Percentiles rank a stretch among this genome's conserved stretches.
Evolutionary conservation across 371 early-diverging fungal genomes (phyloP).

Genomic region (Nematocida parisii): DNA sequence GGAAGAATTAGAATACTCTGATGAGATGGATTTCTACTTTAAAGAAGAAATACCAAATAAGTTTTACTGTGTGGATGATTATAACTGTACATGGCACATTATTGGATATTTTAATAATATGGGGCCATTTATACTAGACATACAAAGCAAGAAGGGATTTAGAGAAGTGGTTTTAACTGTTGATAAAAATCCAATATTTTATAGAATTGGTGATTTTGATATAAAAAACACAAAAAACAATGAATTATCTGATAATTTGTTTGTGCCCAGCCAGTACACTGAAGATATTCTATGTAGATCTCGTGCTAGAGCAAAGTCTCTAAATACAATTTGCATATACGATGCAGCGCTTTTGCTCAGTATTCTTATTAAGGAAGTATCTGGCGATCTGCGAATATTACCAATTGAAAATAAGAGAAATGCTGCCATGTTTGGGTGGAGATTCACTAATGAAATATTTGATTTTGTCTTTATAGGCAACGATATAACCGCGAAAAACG

Average conservation of each 20-base stretch:
- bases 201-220: not conserved
- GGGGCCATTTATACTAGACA: not conserved
- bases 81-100: not conserved
- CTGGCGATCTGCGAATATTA: not conserved
- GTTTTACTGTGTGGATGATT: not conserved
- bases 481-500: constrained; percentile 90
- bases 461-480: constrained; percentile 75
- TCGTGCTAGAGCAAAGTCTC: constrained; percentile 17
- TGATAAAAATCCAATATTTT: constrained; percentile 4
- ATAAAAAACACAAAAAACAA: constrained; percentile 5
- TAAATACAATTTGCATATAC: constrained; percentile 35
- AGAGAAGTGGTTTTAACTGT: constrained; percentile 19
- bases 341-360: constrained; percentile 21
- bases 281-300: not conserved
- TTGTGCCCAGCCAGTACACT: not conserved
- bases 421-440: constrained; percentile 9
- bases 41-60: not conserved
- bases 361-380: constrained; percentile 23
- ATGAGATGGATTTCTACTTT: not conserved
- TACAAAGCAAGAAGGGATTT: constrained; percentile 11
- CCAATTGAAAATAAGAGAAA: constrained; percentile 13
- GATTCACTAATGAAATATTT: not conserved
- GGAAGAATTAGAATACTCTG: not conserved
- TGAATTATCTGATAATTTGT: not conserved
- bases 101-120: not conserved